Conservation (phyloP, 352 stramenopile species). For the Phytophthora melonis region DNA sequence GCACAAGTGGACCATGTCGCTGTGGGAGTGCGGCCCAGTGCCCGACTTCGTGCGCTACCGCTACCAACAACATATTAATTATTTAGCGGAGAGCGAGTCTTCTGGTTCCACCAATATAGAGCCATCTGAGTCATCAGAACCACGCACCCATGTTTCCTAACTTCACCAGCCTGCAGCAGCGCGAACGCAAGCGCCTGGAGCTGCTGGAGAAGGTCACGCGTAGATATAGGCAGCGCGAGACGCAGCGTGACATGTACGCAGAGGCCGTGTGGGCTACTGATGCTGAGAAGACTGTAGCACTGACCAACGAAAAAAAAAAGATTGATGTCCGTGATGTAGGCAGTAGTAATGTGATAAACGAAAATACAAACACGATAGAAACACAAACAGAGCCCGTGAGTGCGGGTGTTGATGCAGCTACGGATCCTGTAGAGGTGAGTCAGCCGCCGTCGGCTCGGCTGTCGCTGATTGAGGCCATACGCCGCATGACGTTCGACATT, state of each 20-base stretch:
- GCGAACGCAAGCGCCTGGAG: neutral
- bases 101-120: neutral
- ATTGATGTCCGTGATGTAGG: neutral
- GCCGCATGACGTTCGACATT: no score
- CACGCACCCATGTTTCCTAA: slow-evolving; percentile 6
- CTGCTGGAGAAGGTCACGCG: slow-evolving; percentile 4
- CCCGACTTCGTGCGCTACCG: neutral
- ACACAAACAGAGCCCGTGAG: neutral
- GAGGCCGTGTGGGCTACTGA: slow-evolving; percentile 1
- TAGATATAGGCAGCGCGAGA: neutral
- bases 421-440: neutral
- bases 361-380: neutral
- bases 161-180: slow-evolving; percentile 6
- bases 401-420: neutral
- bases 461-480: no score
- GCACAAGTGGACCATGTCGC: slow-evolving; percentile 7
- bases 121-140: neutral
- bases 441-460: no score
- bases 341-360: neutral
- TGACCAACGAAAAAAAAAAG: neutral
- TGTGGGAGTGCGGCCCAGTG: slow-evolving; percentile 1
- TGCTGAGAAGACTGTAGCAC: neutral
- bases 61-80: slow-evolving; percentile 2
- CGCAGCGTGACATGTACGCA: slow-evolving; percentile 9
- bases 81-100: neutral